Evolutionary conservation across 2,329 filamentous ascomycete species (phyloP).

Genomic region (Ilyonectria destructans): DNA sequence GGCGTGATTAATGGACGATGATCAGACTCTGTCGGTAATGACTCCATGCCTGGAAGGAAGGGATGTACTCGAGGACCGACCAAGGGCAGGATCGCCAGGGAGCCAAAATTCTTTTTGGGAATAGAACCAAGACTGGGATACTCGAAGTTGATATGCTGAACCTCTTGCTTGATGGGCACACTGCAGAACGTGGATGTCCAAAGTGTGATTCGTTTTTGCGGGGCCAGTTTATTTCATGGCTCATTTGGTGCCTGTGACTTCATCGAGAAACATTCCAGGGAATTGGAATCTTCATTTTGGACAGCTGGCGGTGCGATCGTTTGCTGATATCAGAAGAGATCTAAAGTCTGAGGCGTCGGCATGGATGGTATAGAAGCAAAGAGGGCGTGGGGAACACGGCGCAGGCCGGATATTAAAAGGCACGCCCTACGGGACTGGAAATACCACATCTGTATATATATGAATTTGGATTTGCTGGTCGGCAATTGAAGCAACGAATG

Average conservation of each 20-base stretch:
- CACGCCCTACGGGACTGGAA: not conserved
- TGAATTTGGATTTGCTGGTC: not conserved
- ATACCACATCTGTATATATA: not conserved
- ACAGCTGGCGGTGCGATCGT: not conserved
- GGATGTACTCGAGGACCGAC: not conserved
- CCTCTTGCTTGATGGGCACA: not conserved
- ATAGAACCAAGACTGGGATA: not conserved
- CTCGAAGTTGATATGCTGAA: conserved; percentile 4
- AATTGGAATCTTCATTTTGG: not conserved
- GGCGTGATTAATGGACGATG: not conserved
- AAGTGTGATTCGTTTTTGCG: not conserved
- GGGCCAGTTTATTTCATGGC: not conserved
- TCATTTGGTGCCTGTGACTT: not conserved
- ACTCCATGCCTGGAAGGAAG: not conserved
- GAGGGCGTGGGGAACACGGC: not conserved
- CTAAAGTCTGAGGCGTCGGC: not conserved
- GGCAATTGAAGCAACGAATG: not conserved
- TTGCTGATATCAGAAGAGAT: not conserved
- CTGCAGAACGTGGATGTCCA: not conserved
- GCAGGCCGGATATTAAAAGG: not conserved
- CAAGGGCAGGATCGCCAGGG: not conserved
- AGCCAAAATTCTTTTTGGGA: not conserved
- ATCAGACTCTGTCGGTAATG: not conserved
- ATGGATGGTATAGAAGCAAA: conserved; percentile 2
- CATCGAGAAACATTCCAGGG: not conserved